Evolutionary conservation across 148 eudicot species (phyloP), one percentile per base, ranked within the genome.

Genomic region (Limonium bicolor): DNA sequence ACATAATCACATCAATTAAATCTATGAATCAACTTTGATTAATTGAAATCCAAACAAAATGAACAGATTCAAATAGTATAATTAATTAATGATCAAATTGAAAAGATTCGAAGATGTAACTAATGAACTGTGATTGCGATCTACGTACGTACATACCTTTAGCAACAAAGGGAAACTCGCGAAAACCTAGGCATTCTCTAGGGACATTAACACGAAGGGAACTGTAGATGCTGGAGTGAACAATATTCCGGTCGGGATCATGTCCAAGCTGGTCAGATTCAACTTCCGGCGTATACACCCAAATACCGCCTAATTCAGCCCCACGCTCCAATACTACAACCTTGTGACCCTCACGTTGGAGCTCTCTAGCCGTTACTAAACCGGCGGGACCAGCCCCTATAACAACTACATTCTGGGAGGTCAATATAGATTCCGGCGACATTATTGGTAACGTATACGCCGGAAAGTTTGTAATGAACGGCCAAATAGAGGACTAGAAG

Each of bases 331-430:
- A 77, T 9, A 84, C 80, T 7, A 75, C 82, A 27, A 80, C 97
- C 5, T 18, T 53, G 67, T 90, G 97, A 1, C 93, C 93, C 37
- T 84, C 93, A 4, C 63, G 70, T 2, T 65, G 64, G 48, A 90
- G 85, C 61, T 80, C 92, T 11, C 70, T 74, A 12, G 93, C 93
- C 27, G 97, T 80, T 51, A 56, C 68, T 7, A 90, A 72, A 0
- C 97, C 95, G 30, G 83, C 82, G 27, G 93, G 77, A 19, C 97
- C 97, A 55, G 82, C 87, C 21, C 97, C 97, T 42, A 90, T 72
- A 7, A 90, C 93, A 63, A 93, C 95, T 38, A 90, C 93, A 50
- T 51, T 58, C 12, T 57, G 64, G 52, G 73, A 37, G 19, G 62
- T 14, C 7, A 60, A 23, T 11, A n/a, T 58, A 65, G 24, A 50